Evolutionary conservation across 2,329 filamentous ascomycete genomes (phyloP).

Genomic region (Cercospora canescens): DNA sequence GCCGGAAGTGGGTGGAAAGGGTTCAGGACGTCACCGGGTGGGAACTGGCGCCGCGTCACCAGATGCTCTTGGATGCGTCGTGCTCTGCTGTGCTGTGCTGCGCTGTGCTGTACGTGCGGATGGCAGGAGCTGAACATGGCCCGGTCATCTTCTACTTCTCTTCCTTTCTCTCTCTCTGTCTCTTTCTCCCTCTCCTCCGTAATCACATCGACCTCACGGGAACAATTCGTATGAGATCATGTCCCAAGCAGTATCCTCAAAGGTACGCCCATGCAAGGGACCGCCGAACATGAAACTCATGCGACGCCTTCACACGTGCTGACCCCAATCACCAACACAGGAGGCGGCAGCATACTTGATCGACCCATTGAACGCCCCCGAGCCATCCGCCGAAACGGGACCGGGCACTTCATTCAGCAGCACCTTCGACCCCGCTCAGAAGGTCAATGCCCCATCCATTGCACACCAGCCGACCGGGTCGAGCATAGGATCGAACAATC

Average conservation of each 20-base stretch:
- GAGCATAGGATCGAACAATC: conserved; percentile 42
- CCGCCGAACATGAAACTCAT: conserved; percentile 11
- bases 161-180: not conserved
- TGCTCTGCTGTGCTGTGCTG: too few relatives aligned
- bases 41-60: not conserved
- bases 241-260: conserved; percentile 21
- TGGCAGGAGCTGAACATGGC: not conserved
- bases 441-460: conserved; percentile 22
- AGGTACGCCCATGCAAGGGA: conserved; percentile 20
- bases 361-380: conserved; percentile 67
- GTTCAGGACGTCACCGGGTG: conserved; percentile 1
- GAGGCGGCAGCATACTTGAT: conserved; percentile 64
- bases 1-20: not conserved
- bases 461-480: conserved; percentile 38
- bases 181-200: not conserved
- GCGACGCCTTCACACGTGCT: conserved; percentile 15
- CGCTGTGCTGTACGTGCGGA: not conserved
- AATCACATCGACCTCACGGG: not conserved
- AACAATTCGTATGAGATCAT: conserved; percentile 7
- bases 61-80: not conserved
- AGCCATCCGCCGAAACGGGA: conserved; percentile 67
- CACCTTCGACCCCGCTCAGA: conserved; percentile 41
- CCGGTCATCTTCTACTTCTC: not conserved
- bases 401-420: conserved; percentile 59
- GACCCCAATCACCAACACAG: conserved; percentile 42